A percentile compares a stretch with the other conserved stretches of the same genome.
phyloP scores from a whole-genome alignment of 352 stramenopile species.

The Phytophthora meadii region DNA sequence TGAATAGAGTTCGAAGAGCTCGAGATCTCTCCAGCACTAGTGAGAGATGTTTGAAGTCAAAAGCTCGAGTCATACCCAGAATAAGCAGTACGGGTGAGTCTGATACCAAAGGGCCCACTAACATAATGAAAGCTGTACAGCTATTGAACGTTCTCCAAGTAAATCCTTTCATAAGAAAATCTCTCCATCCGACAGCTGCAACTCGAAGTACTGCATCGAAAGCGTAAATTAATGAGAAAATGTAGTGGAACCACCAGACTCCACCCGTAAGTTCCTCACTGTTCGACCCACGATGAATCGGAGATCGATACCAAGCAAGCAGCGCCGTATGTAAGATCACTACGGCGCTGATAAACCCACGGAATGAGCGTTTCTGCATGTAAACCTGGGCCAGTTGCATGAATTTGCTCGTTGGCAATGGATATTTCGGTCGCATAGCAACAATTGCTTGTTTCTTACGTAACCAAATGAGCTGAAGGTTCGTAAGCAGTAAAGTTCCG shows the following conservation, averaged over 20 bases:
- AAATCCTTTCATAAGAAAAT: constrained; percentile 88
- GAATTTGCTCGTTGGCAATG: constrained; percentile 62
- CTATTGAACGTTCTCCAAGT: constrained; percentile 82
- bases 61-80: constrained; percentile 78
- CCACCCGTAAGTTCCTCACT: constrained; percentile 37
- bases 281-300: constrained; percentile 46
- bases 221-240: constrained; percentile 82
- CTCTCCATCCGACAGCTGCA: constrained; percentile 76
- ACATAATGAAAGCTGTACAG: constrained; percentile 79
- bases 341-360: constrained; percentile 63
- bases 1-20: constrained; percentile 74
- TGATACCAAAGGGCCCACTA: constrained; percentile 68
- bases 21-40: constrained; percentile 75
- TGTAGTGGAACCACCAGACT: constrained; percentile 83
- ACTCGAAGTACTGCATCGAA: constrained; percentile 74
- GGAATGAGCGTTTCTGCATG: constrained; percentile 72
- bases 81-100: constrained; percentile 71
- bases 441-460: constrained; percentile 71
- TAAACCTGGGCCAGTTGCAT: constrained; percentile 67
- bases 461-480: constrained; percentile 84
- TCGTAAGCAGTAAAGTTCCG: constrained; percentile 77
- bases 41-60: constrained; percentile 88
- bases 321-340: constrained; percentile 79
- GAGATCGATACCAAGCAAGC: constrained; percentile 76
- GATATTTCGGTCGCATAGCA: constrained; percentile 76